Percentiles rank a stretch among this genome's conserved stretches.
These are phyloP conservation scores for Dacryopinax primogenitus DNA, from an alignment of 768 basidiomycete species.

Conservation along the genomic window DNA sequence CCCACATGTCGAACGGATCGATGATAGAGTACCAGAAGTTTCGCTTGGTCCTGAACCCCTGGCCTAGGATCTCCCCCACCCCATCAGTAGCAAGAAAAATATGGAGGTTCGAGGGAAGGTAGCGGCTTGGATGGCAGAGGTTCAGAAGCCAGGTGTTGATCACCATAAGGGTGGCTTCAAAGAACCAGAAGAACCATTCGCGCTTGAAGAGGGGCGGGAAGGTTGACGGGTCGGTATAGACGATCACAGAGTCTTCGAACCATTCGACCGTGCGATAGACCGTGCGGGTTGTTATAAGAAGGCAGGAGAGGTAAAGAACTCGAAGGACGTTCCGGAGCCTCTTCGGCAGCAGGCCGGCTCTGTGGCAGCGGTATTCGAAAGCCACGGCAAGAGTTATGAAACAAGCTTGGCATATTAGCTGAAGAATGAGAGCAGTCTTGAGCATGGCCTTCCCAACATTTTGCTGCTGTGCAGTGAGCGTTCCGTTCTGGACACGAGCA, in stretches of 20 bases:
- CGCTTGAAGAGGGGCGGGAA: neutral
- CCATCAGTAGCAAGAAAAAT: neutral
- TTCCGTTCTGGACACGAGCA: too few species aligned
- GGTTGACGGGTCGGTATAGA: neutral
- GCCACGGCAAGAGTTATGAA: neutral
- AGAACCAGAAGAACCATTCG: neutral
- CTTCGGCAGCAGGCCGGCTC: neutral
- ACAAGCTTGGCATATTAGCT: neutral
- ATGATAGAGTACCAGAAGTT: neutral
- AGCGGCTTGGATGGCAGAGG: neutral
- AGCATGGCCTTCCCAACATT: neutral
- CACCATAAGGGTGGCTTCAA: neutral
- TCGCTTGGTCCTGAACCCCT: neutral
- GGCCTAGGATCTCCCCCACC: neutral
- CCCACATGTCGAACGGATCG: neutral
- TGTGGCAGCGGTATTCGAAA: neutral
- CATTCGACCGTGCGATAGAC: slow-evolving; percentile 1
- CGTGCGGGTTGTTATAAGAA: neutral
- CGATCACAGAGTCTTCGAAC: neutral
- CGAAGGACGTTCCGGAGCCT: neutral
- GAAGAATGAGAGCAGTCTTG: neutral
- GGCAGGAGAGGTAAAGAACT: neutral
- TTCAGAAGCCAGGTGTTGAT: neutral
- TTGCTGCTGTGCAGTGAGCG: neutral
- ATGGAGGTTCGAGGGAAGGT: neutral